Conservation (phyloP, 2,329 filamentous ascomycete genomes). For the Apiospora aurea region DNA sequence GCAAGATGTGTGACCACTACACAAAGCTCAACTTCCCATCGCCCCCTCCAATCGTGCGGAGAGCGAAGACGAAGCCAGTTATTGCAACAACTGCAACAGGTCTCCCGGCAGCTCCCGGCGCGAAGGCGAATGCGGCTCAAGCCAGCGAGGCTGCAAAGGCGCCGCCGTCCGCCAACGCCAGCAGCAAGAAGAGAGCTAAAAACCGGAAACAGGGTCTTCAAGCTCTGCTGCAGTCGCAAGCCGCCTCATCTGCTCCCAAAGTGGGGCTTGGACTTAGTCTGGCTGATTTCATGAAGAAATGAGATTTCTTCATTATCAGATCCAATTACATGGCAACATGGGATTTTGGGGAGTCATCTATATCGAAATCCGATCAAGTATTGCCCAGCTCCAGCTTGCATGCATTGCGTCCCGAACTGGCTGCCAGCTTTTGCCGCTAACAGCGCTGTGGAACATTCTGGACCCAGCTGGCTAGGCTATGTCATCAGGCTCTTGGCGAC, state of each 20-base stretch:
- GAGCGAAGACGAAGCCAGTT: conserved; percentile 11
- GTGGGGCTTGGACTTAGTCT: conserved; percentile 56
- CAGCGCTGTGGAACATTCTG: conserved; percentile 13
- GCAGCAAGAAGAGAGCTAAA: conserved; percentile 71
- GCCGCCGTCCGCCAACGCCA: conserved; percentile 56
- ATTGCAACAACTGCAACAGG: neutral
- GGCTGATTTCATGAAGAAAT: conserved; percentile 61
- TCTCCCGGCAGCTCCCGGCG: neutral
- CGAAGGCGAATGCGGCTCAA: conserved; percentile 29
- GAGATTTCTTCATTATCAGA: conserved; percentile 4
- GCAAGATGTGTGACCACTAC: conserved; percentile 52
- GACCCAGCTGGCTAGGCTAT: conserved; percentile 23
- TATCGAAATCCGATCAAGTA: conserved; percentile 17
- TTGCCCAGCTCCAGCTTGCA: conserved; percentile 29
- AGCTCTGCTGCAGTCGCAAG: conserved; percentile 63
- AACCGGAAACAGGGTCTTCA: conserved; percentile 71
- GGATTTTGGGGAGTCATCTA: neutral
- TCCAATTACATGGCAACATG: conserved; percentile 4
- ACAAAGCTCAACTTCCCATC: conserved; percentile 51
- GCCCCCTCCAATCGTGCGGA: conserved; percentile 41
- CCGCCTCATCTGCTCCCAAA: conserved; percentile 47
- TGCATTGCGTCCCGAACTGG: neutral
- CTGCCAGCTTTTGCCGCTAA: neutral
- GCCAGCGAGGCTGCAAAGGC: conserved; percentile 38
- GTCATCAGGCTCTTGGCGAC: conserved; percentile 26